Evolutionary conservation across 192 early-diverging fungal genomes (phyloP).

Genomic region (Coemansia sp.): DNA sequence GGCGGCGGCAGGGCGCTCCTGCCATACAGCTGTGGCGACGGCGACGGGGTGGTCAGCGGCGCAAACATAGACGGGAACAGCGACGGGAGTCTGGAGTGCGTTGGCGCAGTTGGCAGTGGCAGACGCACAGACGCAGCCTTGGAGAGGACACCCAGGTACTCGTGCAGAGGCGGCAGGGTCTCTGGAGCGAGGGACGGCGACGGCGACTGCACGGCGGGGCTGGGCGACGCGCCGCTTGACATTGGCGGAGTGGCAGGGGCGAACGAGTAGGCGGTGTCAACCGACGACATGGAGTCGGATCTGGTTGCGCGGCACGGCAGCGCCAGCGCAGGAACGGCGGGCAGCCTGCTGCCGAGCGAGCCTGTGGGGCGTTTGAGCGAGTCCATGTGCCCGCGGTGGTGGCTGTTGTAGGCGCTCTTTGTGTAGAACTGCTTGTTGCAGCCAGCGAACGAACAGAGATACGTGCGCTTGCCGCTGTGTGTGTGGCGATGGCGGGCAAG

Average conservation of each 20-base stretch:
- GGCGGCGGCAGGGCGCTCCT: conserved; percentile 13
- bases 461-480: conserved; percentile 77
- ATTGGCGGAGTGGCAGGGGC: neutral
- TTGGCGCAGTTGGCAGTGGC: conserved; percentile 11
- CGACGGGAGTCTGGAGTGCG: neutral
- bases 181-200: neutral
- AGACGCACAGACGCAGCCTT: conserved; percentile 21
- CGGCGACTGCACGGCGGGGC: conserved; percentile 2
- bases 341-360: neutral
- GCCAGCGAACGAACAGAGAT: conserved; percentile 56
- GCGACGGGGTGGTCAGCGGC: neutral
- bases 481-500: conserved; percentile 76
- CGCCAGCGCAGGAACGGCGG: neutral
- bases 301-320: neutral
- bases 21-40: conserved; percentile 8
- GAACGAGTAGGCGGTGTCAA: neutral
- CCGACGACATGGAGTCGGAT: conserved; percentile 1
- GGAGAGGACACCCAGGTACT: conserved; percentile 30
- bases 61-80: neutral
- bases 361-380: no score
- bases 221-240: neutral
- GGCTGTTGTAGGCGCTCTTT: conserved; percentile 42
- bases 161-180: conserved; percentile 18
- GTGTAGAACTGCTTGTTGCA: conserved; percentile 56
- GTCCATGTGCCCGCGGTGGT: conserved; percentile 40